Percentiles rank a stretch among this genome's conserved stretches.
Evolutionary conservation across 306 rosid species (phyloP).

Genomic region (Corylus americana): DNA sequence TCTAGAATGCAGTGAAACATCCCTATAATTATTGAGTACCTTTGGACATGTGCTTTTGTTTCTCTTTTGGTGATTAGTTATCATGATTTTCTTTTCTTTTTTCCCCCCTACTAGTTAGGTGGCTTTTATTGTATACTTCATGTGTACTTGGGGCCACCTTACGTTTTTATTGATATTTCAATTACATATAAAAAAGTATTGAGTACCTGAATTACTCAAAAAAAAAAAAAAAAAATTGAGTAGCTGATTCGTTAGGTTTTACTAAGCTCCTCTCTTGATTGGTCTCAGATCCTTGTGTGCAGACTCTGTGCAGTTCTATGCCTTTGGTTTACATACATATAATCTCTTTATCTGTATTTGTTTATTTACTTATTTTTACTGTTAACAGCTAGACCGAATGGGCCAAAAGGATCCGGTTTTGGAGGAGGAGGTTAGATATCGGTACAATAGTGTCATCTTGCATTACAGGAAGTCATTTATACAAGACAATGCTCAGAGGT

Average conservation of each 20-base stretch:
- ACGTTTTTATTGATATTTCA: too few relatives aligned
- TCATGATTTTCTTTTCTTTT: too few relatives aligned
- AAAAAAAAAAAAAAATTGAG: too few relatives aligned
- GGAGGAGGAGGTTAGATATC: conserved; percentile 88
- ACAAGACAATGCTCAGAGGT: conserved; percentile 93
- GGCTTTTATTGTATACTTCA: too few relatives aligned
- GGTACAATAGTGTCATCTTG: conserved; percentile 68
- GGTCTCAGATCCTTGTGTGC: conserved; percentile 1
- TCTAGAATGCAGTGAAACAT: background rate
- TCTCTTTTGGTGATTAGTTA: too few relatives aligned
- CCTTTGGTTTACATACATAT: conserved; percentile 12
- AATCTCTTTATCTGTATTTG: background rate
- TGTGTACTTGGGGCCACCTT: too few relatives aligned
- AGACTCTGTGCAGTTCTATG: background rate
- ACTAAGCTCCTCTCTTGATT: background rate
- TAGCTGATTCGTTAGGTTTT: background rate
- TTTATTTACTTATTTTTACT: conserved; percentile 24
- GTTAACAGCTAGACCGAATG: conserved; percentile 73
- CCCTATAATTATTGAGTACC: background rate
- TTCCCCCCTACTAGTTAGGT: too few relatives aligned
- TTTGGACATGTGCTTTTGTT: background rate
- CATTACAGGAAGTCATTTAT: conserved; percentile 84
- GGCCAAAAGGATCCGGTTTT: conserved; percentile 67
- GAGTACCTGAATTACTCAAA: background rate
- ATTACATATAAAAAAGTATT: too few relatives aligned